Base-by-base conservation (phyloP, 1,284 basidiomycete genomes). In the Xanthoconium separans region DNA sequence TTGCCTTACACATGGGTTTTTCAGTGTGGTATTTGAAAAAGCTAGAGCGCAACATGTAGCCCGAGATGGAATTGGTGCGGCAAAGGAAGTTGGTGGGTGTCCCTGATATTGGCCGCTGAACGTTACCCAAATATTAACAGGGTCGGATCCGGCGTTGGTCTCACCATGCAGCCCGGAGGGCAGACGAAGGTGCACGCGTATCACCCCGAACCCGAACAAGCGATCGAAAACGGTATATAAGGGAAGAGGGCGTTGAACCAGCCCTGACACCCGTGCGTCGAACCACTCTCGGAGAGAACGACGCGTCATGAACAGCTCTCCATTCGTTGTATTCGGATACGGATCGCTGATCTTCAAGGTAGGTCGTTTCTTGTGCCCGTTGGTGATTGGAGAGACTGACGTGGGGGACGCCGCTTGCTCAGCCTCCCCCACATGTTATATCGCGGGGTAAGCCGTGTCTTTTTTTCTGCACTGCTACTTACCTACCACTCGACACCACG, bases 281-380 rank as follows among this genome's bases (percentile, higher is more conserved):
- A 27, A 22, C 22, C 7, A 33, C 18, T 24, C 27, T 24, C 29
- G n/a, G 55, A 44, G 58, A 40, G 16, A 54, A 18, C 20, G 4
- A 41, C 42, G 49, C 42, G n/a, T 37, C 22, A 61, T 63, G 60
- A 20, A 18, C 6, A n/a, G 34, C 39, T 24, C 65, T 27, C 59
- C 66, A 1, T 90, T 83, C 63, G 73, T 85, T 31, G 84, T 91
- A 24, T 91, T 91, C 61, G 88, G 89, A 22, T 91, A 91, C 60
- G 89, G 89, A 10, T 90, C 88, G 2, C 76, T 91, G 36, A 90
- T 91, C 53, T 91, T 85, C 75, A 90, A 89, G 79, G 88, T 85
- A 59, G 39, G 61, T 31, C 16, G 22, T 36, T 42, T 27, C 27
- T 47, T 44, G 5, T 2, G 34, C 31, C 30, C 15, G 15, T 42